Percentiles rank a stretch among this genome's conserved stretches.
Evolutionary conservation across 2,329 filamentous ascomycete species (phyloP).

Genomic region (Fusarium sp.): DNA sequence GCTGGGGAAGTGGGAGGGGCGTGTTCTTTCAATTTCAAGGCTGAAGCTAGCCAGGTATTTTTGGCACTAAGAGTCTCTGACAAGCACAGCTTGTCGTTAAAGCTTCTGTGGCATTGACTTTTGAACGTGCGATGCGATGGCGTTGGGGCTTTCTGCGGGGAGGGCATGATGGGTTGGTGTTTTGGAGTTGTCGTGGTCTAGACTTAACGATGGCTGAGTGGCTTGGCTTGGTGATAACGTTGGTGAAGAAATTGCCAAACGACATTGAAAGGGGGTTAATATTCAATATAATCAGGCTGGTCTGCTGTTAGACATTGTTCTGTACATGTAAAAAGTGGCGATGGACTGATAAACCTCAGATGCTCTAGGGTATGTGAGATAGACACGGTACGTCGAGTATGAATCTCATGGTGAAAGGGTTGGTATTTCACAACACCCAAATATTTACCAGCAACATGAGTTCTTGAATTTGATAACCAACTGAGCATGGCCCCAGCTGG

Average conservation of each 20-base stretch:
- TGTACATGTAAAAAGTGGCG: background rate
- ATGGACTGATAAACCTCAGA: background rate
- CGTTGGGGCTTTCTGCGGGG: background rate
- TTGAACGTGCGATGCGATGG: background rate
- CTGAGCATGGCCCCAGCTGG: background rate
- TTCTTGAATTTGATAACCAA: background rate
- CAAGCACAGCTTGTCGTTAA: slow-evolving; percentile 3
- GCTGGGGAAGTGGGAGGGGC: slow-evolving; percentile 5
- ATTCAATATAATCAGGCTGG: no score
- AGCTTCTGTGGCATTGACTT: slow-evolving; percentile 23
- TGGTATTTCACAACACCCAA: no score
- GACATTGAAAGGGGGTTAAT: no score
- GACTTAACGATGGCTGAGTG: background rate
- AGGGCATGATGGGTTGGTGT: background rate
- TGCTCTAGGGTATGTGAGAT: slow-evolving; percentile 9
- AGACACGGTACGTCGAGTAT: no score
- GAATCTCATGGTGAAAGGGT: no score
- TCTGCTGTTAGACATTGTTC: no score
- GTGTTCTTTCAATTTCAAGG: background rate
- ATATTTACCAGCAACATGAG: no score
- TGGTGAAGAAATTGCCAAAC: background rate
- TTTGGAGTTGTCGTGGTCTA: background rate
- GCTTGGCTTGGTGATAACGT: background rate
- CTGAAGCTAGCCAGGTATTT: slow-evolving; percentile 22
- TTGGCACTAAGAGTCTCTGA: background rate